Base-by-base conservation (phyloP, 495 filamentous ascomycete genomes). In the Patellaria atrata region DNA sequence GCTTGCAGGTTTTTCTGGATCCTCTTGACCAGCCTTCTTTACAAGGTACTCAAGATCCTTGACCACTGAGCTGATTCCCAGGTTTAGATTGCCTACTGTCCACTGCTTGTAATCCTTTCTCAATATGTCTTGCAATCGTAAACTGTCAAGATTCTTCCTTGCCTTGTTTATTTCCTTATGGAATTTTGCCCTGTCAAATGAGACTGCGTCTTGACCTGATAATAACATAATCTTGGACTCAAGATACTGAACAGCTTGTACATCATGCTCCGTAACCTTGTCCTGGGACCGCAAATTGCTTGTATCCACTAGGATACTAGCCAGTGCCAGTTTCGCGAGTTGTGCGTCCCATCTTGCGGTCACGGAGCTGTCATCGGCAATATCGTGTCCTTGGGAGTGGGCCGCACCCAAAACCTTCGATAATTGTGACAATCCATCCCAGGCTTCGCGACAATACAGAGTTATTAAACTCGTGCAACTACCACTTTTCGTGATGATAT, bases 21-120 rank as follows among this genome's bases (percentile, higher is more conserved):
- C 47, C 30, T 61, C 47, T n/a, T 48, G 46, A 15, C 53, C 56
- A 0, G 70, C 68, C 37, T 82, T 80, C 2, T 60, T 46, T 5
- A 75, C 38, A 21, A 86, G 51, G 54, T 70, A 82, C 0, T 55
- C 52, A 6, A 94, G 58, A 0, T 73, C 63, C 45, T 75, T 77
- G 18, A 86, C 73, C 3, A 80, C 64, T 8, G 72, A 72, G 29
- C 75, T 78, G 29, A 93, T 79, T 1, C 89, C 89, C 6, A 97
- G 55, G 13, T 59, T 66, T 19, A 70, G 49, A 1, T 47, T 55
- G 12, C 38, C 48, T 47, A 82, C 84, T 3, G 48, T 58, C 85
- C 86, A 97, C 37, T 78, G 68, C 58, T 97, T 97, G 57, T 89
- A 97, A 55, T 97, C 89, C 44, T 91, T 86, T 37, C 76, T 67